A percentile compares a stretch with the other conserved stretches of the same genome.
These are phyloP conservation scores for Pisolithus albus DNA, from an alignment of 768 basidiomycete genomes.

Conservation along the genomic window DNA sequence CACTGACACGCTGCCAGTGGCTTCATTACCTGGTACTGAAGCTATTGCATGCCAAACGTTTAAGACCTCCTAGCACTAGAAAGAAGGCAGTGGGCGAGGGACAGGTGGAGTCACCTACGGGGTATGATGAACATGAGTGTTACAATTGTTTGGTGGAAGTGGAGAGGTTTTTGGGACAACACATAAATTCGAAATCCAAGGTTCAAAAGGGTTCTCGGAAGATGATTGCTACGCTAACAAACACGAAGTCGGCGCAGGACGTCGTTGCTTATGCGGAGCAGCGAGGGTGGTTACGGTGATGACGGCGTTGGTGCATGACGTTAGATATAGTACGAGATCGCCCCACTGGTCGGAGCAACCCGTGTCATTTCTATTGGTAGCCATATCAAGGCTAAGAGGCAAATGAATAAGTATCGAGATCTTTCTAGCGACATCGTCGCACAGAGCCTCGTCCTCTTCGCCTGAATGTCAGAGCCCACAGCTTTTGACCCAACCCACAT, in stretches of 20 bases:
- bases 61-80: constrained; percentile 49
- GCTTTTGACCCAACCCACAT: constrained; percentile 53
- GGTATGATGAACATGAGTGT: constrained; percentile 61
- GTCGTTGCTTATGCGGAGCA: constrained; percentile 54
- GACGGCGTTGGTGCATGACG: background rate
- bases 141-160: constrained; percentile 63
- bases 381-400: background rate
- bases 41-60: constrained; percentile 60
- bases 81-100: constrained; percentile 21
- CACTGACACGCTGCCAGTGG: constrained; percentile 53
- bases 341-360: too few species aligned
- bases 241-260: constrained; percentile 44
- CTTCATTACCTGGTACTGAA: constrained; percentile 77
- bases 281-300: constrained; percentile 54
- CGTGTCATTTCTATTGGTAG: too few species aligned
- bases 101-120: constrained; percentile 17
- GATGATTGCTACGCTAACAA: constrained; percentile 17
- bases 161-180: constrained; percentile 48
- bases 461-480: constrained; percentile 35
- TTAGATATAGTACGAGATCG: too few species aligned
- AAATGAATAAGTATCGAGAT: background rate
- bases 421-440: background rate
- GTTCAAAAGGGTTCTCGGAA: constrained; percentile 30
- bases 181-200: constrained; percentile 35
- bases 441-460: background rate